A percentile compares a stretch with the other conserved stretches of the same genome.
These are phyloP conservation scores for Leptodontidium sp. DNA, from an alignment of 2,329 filamentous ascomycete genomes.

Conservation along the genomic window DNA sequence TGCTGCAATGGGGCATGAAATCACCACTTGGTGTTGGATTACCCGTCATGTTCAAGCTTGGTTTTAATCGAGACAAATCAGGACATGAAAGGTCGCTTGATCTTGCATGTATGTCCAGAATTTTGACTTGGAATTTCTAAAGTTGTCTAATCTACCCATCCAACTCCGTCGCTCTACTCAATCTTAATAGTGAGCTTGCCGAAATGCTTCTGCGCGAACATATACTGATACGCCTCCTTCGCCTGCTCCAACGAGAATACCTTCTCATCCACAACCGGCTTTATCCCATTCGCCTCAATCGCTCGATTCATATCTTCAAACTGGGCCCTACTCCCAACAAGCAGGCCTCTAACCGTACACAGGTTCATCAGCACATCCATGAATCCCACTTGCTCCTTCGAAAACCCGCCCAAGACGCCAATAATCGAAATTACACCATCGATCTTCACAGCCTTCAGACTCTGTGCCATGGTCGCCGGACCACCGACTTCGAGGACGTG, in stretches of 20 bases:
- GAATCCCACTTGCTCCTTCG: constrained; percentile 42
- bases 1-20: no score
- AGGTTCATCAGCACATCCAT: constrained; percentile 45
- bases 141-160: background rate
- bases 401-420: constrained; percentile 47
- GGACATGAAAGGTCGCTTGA: no score
- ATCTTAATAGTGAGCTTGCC: constrained; percentile 56
- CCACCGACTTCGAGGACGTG: constrained; percentile 56
- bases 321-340: constrained; percentile 56
- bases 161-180: constrained; percentile 2
- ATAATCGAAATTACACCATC: constrained; percentile 53
- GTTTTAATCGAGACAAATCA: no score
- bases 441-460: constrained; percentile 50
- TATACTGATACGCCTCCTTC: constrained; percentile 58
- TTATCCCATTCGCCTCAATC: constrained; percentile 56
- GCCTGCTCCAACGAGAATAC: constrained; percentile 55
- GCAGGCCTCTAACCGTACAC: constrained; percentile 56
- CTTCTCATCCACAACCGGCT: constrained; percentile 56
- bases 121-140: no score
- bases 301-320: constrained; percentile 61
- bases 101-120: background rate
- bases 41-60: no score
- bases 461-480: constrained; percentile 51
- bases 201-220: constrained; percentile 60
- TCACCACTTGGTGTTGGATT: no score